phyloP scores from a whole-genome alignment of 768 basidiomycete genomes.

The Russula dissimulans region DNA sequence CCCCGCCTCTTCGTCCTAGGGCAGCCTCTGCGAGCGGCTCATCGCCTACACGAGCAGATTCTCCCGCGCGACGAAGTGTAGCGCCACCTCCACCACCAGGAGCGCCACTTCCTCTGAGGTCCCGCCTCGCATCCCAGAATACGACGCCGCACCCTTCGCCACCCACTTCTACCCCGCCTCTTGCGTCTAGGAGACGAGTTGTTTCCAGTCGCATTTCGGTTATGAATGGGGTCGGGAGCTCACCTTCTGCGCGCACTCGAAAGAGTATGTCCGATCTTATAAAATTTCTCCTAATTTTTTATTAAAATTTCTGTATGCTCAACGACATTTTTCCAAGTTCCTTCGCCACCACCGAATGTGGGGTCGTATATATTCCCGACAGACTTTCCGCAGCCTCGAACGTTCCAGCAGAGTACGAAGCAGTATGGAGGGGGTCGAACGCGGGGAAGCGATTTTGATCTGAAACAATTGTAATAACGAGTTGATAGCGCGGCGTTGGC shows the following conservation, averaged over 20 bases:
- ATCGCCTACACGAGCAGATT: not conserved
- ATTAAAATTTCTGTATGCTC: not conserved
- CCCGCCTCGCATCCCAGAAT: slow-evolving; percentile 16
- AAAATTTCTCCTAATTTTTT: not conserved
- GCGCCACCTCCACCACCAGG: slow-evolving; percentile 22
- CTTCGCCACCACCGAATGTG: slow-evolving; percentile 50
- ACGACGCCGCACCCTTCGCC: not conserved
- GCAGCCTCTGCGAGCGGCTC: slow-evolving; percentile 17
- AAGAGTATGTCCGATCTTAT: slow-evolving; percentile 1
- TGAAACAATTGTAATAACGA: slow-evolving; percentile 27
- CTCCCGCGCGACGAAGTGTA: slow-evolving; percentile 17
- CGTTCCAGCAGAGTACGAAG: slow-evolving; percentile 41
- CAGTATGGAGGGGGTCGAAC: slow-evolving; percentile 57
- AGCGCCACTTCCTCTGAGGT: slow-evolving; percentile 17
- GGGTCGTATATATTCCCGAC: slow-evolving; percentile 65
- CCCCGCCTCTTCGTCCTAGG: slow-evolving; percentile 23
- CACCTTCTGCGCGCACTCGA: not conserved
- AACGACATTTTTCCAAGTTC: slow-evolving; percentile 30
- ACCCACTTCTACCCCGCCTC: not conserved
- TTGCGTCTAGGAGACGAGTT: slow-evolving; percentile 2
- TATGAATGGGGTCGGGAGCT: slow-evolving; percentile 1
- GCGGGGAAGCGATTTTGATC: slow-evolving; percentile 66
- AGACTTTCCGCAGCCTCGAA: slow-evolving; percentile 71
- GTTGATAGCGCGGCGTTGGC: not conserved
- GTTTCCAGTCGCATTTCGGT: not conserved